Conservation (phyloP, 306 rosid genomes). For the Cucurbita argyrosperma region DNA sequence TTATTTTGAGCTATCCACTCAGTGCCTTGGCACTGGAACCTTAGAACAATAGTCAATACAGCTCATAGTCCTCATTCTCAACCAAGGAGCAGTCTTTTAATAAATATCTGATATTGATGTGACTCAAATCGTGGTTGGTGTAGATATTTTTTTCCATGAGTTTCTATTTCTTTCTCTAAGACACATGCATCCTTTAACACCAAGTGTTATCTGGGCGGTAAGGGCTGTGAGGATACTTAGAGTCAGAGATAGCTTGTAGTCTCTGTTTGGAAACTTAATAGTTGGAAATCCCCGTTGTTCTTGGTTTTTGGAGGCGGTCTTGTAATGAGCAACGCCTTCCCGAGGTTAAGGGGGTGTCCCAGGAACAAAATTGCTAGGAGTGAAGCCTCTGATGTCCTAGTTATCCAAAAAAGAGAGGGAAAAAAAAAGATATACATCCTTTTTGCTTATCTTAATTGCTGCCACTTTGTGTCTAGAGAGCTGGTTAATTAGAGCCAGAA, state of each 20-base stretch:
- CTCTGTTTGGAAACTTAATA: background rate
- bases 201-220: background rate
- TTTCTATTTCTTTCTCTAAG: background rate
- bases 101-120: background rate
- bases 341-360: background rate
- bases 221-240: background rate
- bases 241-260: background rate
- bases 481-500: background rate
- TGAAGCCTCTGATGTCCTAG: background rate
- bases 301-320: background rate
- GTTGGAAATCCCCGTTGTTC: background rate
- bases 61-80: background rate
- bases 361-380: background rate
- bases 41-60: background rate
- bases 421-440: background rate
- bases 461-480: background rate
- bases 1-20: background rate
- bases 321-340: background rate
- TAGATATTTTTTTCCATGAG: background rate
- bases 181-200: background rate
- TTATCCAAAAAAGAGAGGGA: background rate
- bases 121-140: background rate
- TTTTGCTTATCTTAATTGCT: background rate
- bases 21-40: background rate
- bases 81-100: background rate